Evolutionary conservation across 495 filamentous ascomycete genomes (phyloP), one percentile per base, ranked within the genome.

Genomic region (Cladorrhinum samala): DNA sequence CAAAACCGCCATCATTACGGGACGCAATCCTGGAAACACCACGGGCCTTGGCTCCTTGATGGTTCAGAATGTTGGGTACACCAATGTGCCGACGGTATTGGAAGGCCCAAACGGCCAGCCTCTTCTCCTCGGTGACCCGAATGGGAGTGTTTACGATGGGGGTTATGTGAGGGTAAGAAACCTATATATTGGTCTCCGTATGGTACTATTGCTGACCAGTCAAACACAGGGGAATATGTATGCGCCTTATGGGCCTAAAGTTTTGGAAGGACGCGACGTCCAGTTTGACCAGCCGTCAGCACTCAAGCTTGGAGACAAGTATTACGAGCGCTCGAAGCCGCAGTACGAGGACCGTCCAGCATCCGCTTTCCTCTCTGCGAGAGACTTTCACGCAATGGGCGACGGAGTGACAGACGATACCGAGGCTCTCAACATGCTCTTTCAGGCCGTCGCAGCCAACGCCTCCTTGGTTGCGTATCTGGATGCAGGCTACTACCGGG

Each of bases 41-140:
- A 83, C 84, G 37, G 89, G 83, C 50, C 44, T 52, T 3, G 87
- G 83, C 36, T 87, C 83, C 1, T 71, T 94, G 19, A 70, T 95
- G 37, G 61, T 96, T 11, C 87, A 95, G 56, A 95, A 96, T 51
- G 84, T 92, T 23, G 63, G 69, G 30, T 75, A 90, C 53, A 72
- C 61, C 39, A 71, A 77, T 20, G 76, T 81, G 18, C 61, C 64
- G 0, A 68, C 63, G 5, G 85, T 81, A 3, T 72, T 91, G 5
- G 68, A 83, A 55, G 76, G 73, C 2, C 56, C 72, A 46, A 58
- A 77, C 60, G 58, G 63, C 33, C 72, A 53, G 8, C 24, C 74
- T n/a, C 53, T 84, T 2, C 78, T 90, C 14, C 18, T 39, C 9
- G 63, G 63, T 16, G 53, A 64, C 20, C 24, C 63, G 0, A 45